These are phyloP conservation scores for Mycena amicta DNA, from an alignment of 768 basidiomycete species.

Conservation along the genomic window DNA sequence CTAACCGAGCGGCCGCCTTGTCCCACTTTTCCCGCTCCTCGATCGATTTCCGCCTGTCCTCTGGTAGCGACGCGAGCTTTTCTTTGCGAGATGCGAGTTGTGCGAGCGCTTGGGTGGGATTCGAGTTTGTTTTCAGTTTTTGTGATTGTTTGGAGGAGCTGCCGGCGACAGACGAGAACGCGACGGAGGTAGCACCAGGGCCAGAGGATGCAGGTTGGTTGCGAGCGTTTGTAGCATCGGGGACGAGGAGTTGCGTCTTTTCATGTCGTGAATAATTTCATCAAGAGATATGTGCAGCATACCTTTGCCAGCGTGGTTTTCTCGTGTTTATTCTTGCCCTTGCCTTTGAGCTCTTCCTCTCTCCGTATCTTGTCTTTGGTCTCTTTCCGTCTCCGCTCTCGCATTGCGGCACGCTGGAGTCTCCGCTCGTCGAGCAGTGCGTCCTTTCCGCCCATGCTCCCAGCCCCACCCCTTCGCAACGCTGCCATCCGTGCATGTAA, in stretches of 20 bases:
- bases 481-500: constrained; percentile 73
- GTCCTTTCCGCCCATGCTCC: constrained; percentile 68
- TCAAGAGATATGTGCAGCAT: constrained; percentile 19
- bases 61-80: constrained; percentile 74
- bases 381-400: constrained; percentile 84
- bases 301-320: constrained; percentile 60
- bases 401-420: constrained; percentile 73
- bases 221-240: constrained; percentile 43
- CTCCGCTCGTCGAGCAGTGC: constrained; percentile 82
- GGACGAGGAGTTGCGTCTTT: constrained; percentile 74
- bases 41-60: constrained; percentile 78
- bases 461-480: constrained; percentile 53
- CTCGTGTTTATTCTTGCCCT: constrained; percentile 45
- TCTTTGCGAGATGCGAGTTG: constrained; percentile 79
- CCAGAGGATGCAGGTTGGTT: constrained; percentile 34
- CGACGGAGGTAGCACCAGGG: constrained; percentile 58
- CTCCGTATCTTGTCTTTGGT: constrained; percentile 79
- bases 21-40: constrained; percentile 88
- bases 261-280: constrained; percentile 1
- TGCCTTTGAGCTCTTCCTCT: constrained; percentile 60
- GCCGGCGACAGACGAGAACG: constrained; percentile 67
- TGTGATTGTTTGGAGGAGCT: constrained; percentile 51
- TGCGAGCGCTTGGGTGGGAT: constrained; percentile 83
- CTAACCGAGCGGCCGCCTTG: constrained; percentile 85
- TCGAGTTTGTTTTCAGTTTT: constrained; percentile 70